These are phyloP conservation scores for Candida insectorum DNA, from an alignment of 805 yeast genomes.

Conservation along the genomic window DNA sequence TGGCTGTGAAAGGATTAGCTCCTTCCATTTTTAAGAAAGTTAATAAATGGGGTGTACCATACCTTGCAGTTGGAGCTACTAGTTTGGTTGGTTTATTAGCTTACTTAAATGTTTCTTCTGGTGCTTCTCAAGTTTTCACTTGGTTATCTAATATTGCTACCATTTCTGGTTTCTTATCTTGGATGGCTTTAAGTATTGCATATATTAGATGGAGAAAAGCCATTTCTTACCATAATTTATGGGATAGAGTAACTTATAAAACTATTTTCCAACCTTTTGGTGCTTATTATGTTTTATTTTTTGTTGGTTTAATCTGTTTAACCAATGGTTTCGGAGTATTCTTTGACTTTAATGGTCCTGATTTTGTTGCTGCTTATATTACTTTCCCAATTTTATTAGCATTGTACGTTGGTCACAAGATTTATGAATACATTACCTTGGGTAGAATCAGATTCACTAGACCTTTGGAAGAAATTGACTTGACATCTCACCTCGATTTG, in stretches of 20 bases:
- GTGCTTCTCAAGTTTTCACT: constrained; percentile 52
- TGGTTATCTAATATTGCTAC: constrained; percentile 68
- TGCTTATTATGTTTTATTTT: constrained; percentile 49
- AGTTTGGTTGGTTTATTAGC: constrained; percentile 44
- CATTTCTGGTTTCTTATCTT: constrained; percentile 62
- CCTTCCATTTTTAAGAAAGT: constrained; percentile 31
- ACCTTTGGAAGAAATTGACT: constrained; percentile 58
- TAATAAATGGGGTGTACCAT: constrained; percentile 45
- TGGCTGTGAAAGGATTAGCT: constrained; percentile 37
- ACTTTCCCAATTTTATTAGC: constrained; percentile 56
- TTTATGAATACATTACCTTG: constrained; percentile 32
- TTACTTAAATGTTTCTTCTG: constrained; percentile 52
- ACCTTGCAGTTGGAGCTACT: constrained; percentile 27
- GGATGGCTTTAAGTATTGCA: constrained; percentile 53
- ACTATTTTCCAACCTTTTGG: constrained; percentile 57
- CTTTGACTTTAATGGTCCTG: constrained; percentile 51
- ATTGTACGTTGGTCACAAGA: constrained; percentile 57
- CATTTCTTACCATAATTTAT: constrained; percentile 46
- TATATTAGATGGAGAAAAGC: constrained; percentile 67
- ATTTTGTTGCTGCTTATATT: constrained; percentile 70
- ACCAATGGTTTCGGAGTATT: constrained; percentile 76
- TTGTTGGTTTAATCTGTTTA: constrained; percentile 51
- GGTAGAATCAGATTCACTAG: constrained; percentile 36
- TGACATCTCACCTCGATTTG: constrained; percentile 55
- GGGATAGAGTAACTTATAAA: constrained; percentile 56